Evolutionary conservation across 768 basidiomycete species (phyloP).

Genomic region (Hirschioporus abietinus): DNA sequence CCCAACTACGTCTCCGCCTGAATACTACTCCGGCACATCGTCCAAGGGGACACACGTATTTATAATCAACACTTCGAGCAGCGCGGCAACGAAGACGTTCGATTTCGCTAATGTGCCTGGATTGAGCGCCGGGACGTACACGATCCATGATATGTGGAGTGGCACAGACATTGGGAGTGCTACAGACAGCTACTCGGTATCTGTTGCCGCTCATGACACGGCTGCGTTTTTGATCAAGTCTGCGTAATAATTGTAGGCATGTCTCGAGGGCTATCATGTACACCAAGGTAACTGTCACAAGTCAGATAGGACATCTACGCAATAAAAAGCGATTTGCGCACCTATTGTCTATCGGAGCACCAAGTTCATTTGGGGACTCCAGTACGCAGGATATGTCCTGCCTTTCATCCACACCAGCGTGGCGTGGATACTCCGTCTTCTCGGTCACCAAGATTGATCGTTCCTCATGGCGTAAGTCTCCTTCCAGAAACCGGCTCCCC

Average conservation of each 20-base stretch:
- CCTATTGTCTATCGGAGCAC: too few species aligned
- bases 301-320: too few species aligned
- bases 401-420: too few species aligned
- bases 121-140: slow-evolving; percentile 27
- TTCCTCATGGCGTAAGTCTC: background rate
- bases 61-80: slow-evolving; percentile 42
- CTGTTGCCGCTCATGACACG: slow-evolving; percentile 46
- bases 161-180: slow-evolving; percentile 32
- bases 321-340: too few species aligned
- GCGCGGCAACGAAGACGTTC: slow-evolving; percentile 39
- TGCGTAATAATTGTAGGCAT: slow-evolving; percentile 1
- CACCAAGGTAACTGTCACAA: background rate
- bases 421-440: too few species aligned
- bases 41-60: slow-evolving; percentile 49
- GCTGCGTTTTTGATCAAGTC: slow-evolving; percentile 41
- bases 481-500: background rate
- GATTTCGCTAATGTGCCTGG: slow-evolving; percentile 43
- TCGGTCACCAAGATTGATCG: background rate
- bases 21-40: slow-evolving; percentile 47
- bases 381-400: too few species aligned
- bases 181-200: slow-evolving; percentile 32
- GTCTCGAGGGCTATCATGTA: background rate
- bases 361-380: too few species aligned
- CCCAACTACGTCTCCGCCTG: slow-evolving; percentile 40
- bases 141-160: slow-evolving; percentile 53